Base-by-base conservation (phyloP, 2,329 filamentous ascomycete genomes). In the Fusarium sp. region DNA sequence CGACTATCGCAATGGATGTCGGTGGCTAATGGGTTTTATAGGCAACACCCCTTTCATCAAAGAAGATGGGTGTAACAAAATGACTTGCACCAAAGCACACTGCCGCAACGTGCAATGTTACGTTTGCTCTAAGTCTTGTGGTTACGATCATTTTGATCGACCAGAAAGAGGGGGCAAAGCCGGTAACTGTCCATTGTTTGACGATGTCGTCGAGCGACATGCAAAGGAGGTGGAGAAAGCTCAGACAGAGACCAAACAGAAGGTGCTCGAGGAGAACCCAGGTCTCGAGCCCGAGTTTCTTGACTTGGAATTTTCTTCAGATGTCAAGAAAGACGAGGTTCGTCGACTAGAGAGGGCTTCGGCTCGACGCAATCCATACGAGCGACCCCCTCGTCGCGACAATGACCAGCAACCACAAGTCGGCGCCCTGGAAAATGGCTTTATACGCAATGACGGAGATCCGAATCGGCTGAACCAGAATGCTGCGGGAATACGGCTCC, bases 21-120 rank as follows among this genome's bases (percentile, higher is more conserved):
- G 11, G 65, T 75, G 41, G 76, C 70, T 70, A 47, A 71, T 34
- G 14, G 8, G n/a, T 37, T 25, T 11, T 24, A 4, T 51, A 86
- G 84, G 92, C 79, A 82, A 85, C n/a, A 87, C 88, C n/a, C 88
- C 90, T 0, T 96, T 95, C 73, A 86, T 97, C 77, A 97, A 97
- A 76, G 87, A 90, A 37, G 78, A 82, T 32, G 94, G 94, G 4
- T 97, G 94, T 81, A 97, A 97, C 81, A 94, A 94, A 80, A 93
- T 97, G 87, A 85, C 79, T 1, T 97, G 94, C 77, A 83, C 87
- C 0, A 85, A 85, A n/a, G 53, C 75, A 42, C 80, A 80, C 3
- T 90, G 88, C 63, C 7, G 58, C 4, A 86, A 88, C 46, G 74
- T 85, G 0, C 87, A 89, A 69, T 91, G 90, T 75, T 94, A 94